Conservation (phyloP, 176 grass and related monocot genomes). For the Luzula sylvatica region DNA sequence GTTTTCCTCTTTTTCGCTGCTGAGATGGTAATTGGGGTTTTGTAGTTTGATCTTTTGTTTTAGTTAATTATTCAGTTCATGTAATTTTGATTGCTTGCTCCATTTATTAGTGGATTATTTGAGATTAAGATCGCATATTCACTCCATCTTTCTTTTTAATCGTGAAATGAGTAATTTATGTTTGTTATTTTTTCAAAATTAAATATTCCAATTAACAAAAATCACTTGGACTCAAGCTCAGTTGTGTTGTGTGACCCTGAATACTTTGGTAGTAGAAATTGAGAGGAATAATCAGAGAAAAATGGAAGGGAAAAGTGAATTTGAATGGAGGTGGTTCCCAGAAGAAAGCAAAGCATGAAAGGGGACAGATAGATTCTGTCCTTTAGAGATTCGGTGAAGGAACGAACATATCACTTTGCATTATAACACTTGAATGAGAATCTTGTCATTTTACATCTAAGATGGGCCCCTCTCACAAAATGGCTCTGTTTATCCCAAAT, state of each 20-base stretch:
- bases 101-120: constrained; percentile 9
- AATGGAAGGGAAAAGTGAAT: no score
- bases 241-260: background rate
- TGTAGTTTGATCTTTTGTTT: constrained; percentile 15
- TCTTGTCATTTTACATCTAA: constrained; percentile 18
- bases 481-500: background rate
- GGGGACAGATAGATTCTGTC: constrained; percentile 25
- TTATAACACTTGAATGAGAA: constrained; percentile 22
- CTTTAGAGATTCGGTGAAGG: constrained; percentile 21
- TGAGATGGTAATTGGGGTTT: constrained; percentile 6
- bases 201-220: background rate
- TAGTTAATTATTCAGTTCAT: background rate
- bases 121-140: constrained; percentile 2
- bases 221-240: no score
- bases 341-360: background rate
- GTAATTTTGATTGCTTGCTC: constrained; percentile 12
- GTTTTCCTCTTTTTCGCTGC: background rate
- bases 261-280: background rate
- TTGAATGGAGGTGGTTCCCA: constrained; percentile 9
- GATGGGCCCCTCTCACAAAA: constrained; percentile 6
- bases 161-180: background rate
- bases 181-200: background rate
- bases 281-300: background rate
- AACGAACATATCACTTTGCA: constrained; percentile 14
- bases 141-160: background rate